phyloP scores from a whole-genome alignment of 352 stramenopile genomes.

The Pythium volutum region DNA sequence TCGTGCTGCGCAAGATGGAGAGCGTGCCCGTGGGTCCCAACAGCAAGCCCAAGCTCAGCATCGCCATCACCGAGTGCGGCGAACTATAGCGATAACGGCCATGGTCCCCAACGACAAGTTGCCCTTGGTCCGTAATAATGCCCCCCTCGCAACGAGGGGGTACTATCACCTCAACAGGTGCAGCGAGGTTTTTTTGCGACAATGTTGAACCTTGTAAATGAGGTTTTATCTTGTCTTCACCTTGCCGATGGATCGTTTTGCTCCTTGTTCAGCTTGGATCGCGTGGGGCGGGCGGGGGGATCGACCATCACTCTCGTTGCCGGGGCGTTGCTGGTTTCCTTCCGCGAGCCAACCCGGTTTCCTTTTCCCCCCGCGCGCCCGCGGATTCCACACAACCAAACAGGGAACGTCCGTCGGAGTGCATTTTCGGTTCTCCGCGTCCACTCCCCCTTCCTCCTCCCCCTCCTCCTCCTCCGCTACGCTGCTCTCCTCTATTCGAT shows the following conservation, averaged over 20 bases:
- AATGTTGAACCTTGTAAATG: conserved; percentile 13
- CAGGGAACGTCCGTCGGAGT: conserved; percentile 9
- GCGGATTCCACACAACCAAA: conserved; percentile 18
- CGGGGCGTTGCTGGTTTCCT: conserved; percentile 20
- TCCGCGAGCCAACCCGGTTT: conserved; percentile 14
- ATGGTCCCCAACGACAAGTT: not conserved
- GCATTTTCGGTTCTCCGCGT: conserved; percentile 3
- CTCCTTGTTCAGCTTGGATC: conserved; percentile 10
- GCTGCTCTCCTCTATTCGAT: not conserved
- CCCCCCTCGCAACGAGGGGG: not conserved
- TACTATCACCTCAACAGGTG: conserved; percentile 1
- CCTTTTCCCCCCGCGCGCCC: not conserved
- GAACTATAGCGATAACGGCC: conserved; percentile 59
- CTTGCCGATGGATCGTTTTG: not conserved
- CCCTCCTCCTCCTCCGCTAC: conserved; percentile 1
- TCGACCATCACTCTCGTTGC: conserved; percentile 26
- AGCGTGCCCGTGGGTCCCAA: conserved; percentile 81
- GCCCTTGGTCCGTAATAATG: not conserved
- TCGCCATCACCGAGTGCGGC: conserved; percentile 87
- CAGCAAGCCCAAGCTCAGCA: conserved; percentile 86
- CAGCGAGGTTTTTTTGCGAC: conserved; percentile 6
- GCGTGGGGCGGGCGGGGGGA: conserved; percentile 9
- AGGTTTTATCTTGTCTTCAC: conserved; percentile 24
- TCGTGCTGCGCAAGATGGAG: conserved; percentile 92
- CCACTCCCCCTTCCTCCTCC: conserved; percentile 12